Evolutionary conservation across 2,329 filamentous ascomycete genomes (phyloP), one percentile per base, ranked within the genome.

Genomic region (Torrubiella hemipterigena): DNA sequence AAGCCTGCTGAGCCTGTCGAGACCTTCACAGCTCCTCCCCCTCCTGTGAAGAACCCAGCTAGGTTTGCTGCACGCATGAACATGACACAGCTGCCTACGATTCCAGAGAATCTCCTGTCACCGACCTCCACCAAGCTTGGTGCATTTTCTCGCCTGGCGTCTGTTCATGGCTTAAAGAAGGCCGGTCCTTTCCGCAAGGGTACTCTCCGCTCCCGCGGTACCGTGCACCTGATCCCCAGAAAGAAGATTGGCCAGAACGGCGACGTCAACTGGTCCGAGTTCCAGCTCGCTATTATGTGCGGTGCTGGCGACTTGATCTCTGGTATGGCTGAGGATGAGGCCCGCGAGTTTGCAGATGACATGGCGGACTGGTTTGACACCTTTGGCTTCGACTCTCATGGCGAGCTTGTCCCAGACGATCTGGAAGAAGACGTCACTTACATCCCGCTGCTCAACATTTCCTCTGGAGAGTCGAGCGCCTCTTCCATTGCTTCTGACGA

Each of bases 251-350:
- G 12, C 8, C 27, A 12, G 27, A 29, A 14, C 22, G 13, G 20
- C 19, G 7, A 26, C 32, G 18, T 35, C 31, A 31, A 78, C 54
- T 77, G 72, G 72, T 73, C 67, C 6, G 71, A 72, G 4, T 77
- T 76, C 45, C 73, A 78, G 49, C 74, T 76, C 63, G 72, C 73
- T 12, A 74, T 77, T 30, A 52, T 69, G 0, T 71, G 72, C 25
- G 69, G 67, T 5, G 65, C 67, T 3, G 67, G 65, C 18, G 68
- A 71, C 39, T 56, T 68, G 27, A 55, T 61, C 31, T 52, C 53
- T 13, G 67, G 66, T 30, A 23, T 42, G 17, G 38, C 45, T 32
- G 56, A 65, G 25, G 57, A 58, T 5, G 65, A 68, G 33, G 65
- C 70, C 34, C 46, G 52, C 4, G 60, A 63, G 22, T 44, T 48